Base-by-base conservation (phyloP, 441 rosid genomes). In the Lepidium campestre region DNA sequence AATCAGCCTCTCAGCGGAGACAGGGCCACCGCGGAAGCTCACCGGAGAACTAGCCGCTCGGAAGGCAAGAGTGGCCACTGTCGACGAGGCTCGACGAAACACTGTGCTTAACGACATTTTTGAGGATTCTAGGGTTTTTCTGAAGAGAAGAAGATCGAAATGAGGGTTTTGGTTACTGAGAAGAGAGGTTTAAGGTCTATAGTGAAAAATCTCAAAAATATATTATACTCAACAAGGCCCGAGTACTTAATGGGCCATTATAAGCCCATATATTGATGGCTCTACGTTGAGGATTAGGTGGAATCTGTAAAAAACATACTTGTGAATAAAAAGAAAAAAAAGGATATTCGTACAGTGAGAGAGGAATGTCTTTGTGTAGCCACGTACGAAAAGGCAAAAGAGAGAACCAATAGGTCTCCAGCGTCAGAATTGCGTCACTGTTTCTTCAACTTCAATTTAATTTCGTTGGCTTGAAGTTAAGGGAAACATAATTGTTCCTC, bases 1-100 rank as follows among this genome's bases (percentile, higher is more conserved):
- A 57, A 57, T 59, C 69, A 27, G 41, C 42, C 74, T 81, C 56
- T 78, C 74, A 6, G 65, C 64, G 37, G 87, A 27, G 53, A 79
- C 60, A 49, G 76, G 50, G 7, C 71, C 70, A 4, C 68, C 27
- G 22, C 74, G 77, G 67, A 77, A 62, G 56, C 71, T 65, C 54
- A 79, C 70, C 11, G 72, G 77, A 39, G 85, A 75, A 25, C 71
- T 81, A 40, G 44, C 70, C 5, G 82, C 69, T 15, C 89, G 82
- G 65, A 68, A 29, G 7, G 89, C 82, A 7, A 68, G 52, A 67
- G 89, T 76, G 6, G 80, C 68, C 2, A 70, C 55, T 27, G 81
- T 54, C 2, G 82, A 70, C 9, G 85, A 74, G 19, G 82, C 87
- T 53, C 89, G 78, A 40, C 94, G 89, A 61, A 87, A 40, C 31